Evolutionary conservation across 2,329 filamentous ascomycete species (phyloP).

Genomic region (Beauveria sp.): DNA sequence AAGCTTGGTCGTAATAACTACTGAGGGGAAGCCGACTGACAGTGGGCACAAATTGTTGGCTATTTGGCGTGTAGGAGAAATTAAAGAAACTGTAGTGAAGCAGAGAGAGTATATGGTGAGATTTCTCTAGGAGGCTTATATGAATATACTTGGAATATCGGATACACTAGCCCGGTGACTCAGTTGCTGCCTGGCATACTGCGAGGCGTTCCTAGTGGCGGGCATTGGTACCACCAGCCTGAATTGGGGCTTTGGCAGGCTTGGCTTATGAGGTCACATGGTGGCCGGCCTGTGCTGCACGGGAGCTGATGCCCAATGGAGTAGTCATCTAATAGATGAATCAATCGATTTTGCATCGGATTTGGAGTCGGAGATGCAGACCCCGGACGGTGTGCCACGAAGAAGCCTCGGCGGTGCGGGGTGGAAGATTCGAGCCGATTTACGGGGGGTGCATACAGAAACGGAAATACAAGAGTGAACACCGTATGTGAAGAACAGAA

Average conservation of each 20-base stretch:
- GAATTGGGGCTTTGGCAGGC: not conserved
- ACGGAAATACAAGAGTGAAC: too few species aligned
- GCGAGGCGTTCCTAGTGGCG: not conserved
- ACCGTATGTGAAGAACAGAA: too few species aligned
- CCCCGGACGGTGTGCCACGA: not conserved
- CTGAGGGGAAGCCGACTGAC: not conserved
- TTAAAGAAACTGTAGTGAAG: not conserved
- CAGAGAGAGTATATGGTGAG: too few species aligned
- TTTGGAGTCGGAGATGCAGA: constrained; percentile 1
- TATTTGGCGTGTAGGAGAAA: not conserved
- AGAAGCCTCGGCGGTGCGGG: not conserved
- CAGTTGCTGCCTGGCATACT: constrained; percentile 3
- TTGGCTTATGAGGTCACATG: not conserved
- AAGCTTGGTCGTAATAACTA: not conserved
- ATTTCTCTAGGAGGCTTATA: too few species aligned
- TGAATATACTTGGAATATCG: too few species aligned
- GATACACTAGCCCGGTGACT: constrained; percentile 1
- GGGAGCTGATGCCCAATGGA: not conserved
- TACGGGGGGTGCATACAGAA: too few species aligned
- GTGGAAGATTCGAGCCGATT: not conserved
- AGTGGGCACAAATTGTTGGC: not conserved
- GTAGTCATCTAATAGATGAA: not conserved
- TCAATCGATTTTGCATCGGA: not conserved
- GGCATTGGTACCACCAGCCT: not conserved
- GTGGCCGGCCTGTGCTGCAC: not conserved